Evolutionary conservation across 1,284 basidiomycete genomes (phyloP).

Genomic region (Agroathelia rolfsii): DNA sequence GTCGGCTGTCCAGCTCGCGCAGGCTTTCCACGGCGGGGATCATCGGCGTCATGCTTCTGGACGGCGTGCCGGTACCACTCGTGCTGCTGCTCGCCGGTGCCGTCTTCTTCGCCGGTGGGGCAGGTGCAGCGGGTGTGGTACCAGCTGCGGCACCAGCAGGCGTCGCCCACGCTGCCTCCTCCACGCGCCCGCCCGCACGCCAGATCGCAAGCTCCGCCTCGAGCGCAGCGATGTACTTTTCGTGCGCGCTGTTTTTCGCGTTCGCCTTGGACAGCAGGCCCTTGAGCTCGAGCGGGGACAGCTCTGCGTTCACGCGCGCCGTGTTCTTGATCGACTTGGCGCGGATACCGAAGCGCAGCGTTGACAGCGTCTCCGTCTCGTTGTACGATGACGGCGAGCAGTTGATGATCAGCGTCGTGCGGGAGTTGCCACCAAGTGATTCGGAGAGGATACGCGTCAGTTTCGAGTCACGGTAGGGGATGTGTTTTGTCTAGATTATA

Average conservation of each 20-base stretch:
- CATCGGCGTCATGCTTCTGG: slow-evolving; percentile 74
- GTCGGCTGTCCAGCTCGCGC: slow-evolving; percentile 68
- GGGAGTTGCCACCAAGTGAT: slow-evolving; percentile 96
- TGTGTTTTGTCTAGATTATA: slow-evolving; percentile 94
- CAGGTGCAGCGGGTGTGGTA: slow-evolving; percentile 25
- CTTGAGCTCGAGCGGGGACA: slow-evolving; percentile 95
- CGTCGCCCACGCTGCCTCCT: slow-evolving; percentile 77
- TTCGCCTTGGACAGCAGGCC: slow-evolving; percentile 86
- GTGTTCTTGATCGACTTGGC: slow-evolving; percentile 99
- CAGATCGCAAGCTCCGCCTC: slow-evolving; percentile 90
- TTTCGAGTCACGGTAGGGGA: slow-evolving; percentile 99
- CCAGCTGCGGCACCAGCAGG: slow-evolving; percentile 48
- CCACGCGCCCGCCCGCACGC: slow-evolving; percentile 83
- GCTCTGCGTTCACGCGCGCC: slow-evolving; percentile 95
- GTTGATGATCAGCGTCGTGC: slow-evolving; percentile 98
- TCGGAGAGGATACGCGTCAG: slow-evolving; percentile 99
- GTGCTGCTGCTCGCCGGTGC: slow-evolving; percentile 36
- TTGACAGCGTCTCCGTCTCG: slow-evolving; percentile 93
- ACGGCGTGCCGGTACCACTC: too few species aligned
- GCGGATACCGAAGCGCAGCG: slow-evolving; percentile 96
- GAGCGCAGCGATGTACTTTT: slow-evolving; percentile 82
- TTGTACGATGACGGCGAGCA: slow-evolving; percentile 98
- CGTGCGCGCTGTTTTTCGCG: slow-evolving; percentile 73
- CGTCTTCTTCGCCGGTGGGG: slow-evolving; percentile 50
- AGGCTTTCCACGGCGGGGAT: slow-evolving; percentile 74